Conservation (phyloP, 176 grass and related monocot genomes). For the Otatea glauca region DNA sequence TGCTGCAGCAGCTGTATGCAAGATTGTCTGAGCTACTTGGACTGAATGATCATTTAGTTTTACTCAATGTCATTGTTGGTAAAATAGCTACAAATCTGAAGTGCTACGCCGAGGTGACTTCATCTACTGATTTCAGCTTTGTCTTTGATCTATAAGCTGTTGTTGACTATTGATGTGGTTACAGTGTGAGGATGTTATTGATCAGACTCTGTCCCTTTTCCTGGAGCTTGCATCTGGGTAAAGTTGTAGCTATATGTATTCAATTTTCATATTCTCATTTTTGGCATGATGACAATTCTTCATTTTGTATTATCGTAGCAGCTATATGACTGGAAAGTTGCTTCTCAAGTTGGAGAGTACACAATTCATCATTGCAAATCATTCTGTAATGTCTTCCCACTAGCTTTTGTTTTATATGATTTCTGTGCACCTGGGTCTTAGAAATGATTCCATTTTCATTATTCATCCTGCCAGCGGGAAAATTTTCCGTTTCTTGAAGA, state of each 20-base stretch:
- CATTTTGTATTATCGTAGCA: constrained; percentile 50
- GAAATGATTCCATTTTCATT: constrained; percentile 33
- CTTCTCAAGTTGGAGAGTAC: constrained; percentile 93
- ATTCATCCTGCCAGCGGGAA: constrained; percentile 63
- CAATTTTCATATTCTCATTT: constrained; percentile 13
- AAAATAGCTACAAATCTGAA: constrained; percentile 99
- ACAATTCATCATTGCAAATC: constrained; percentile 93
- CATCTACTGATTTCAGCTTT: constrained; percentile 40
- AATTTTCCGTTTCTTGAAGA: constrained; percentile 91
- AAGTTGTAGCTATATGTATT: constrained; percentile 35
- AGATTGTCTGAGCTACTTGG: constrained; percentile 98
- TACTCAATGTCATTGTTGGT: constrained; percentile 95
- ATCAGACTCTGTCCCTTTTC: constrained; percentile 93
- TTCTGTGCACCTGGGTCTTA: constrained; percentile 4
- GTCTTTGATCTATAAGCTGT: constrained; percentile 39
- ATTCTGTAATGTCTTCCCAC: constrained; percentile 63
- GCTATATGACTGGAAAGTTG: constrained; percentile 99
- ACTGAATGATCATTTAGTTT: constrained; percentile 95
- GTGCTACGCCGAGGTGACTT: constrained; percentile 81
- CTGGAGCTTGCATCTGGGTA: constrained; percentile 95
- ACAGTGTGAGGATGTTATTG: constrained; percentile 93
- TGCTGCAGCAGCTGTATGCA: constrained; percentile 94
- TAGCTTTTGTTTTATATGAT: constrained; percentile 33
- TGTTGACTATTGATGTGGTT: constrained; percentile 54
- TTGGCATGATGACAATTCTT: constrained; percentile 35